Evolutionary conservation across 345 rosid genomes (phyloP).

Genomic region (Eucalyptus guilfoylei): DNA sequence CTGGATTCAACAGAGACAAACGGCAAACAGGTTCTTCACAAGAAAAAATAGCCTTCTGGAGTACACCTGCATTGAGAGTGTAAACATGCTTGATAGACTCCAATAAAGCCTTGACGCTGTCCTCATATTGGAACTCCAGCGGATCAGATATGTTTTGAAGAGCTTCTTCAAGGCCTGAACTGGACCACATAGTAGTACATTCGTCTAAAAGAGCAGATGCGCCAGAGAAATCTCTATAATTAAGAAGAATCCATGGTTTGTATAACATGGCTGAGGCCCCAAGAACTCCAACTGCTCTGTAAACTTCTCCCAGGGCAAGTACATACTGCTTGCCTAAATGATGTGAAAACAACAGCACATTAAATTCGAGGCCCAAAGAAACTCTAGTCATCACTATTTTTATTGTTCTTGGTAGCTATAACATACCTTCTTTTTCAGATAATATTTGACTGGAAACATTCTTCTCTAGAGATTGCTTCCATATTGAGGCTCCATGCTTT

Average conservation of each 20-base stretch:
- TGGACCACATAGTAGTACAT: conserved; percentile 54
- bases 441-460: conserved; percentile 31
- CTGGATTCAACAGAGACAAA: conserved; percentile 38
- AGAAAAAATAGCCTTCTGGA: conserved; percentile 30
- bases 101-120: conserved; percentile 12
- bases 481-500: conserved; percentile 61
- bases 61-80: conserved; percentile 20
- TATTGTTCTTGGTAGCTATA: not conserved
- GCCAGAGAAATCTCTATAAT: conserved; percentile 14
- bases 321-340: conserved; percentile 48
- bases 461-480: conserved; percentile 49
- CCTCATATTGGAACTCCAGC: conserved; percentile 7
- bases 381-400: not conserved
- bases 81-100: conserved; percentile 39
- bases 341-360: not conserved
- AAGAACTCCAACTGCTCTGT: conserved; percentile 60
- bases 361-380: not conserved
- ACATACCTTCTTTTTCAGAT: conserved; percentile 47
- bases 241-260: conserved; percentile 63
- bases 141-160: conserved; percentile 23
- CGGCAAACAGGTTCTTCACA: conserved; percentile 39
- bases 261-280: conserved; percentile 46
- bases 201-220: conserved; percentile 35
- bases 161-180: conserved; percentile 71
- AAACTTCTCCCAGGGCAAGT: conserved; percentile 74